Evolutionary conservation across 179 eudicot species (phyloP), one percentile per base, ranked within the genome.

Genomic region (Camellia oleifera): DNA sequence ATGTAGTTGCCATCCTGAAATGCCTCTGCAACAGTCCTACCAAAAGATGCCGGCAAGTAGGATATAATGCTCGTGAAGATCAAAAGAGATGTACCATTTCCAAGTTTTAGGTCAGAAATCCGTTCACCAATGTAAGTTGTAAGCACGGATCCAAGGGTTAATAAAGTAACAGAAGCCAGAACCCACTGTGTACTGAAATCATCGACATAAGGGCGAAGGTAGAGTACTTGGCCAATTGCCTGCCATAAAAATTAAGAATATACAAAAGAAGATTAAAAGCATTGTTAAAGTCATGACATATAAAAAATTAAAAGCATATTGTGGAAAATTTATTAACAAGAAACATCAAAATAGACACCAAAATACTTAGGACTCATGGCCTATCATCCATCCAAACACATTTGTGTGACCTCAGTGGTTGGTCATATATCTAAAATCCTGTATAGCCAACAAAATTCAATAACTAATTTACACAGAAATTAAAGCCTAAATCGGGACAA

Each of bases 51-150:
- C 7, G 99, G 99, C 86, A 97, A 81, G 80, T 97, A 94, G 53
- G 99, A 97, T 88, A 97, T 90, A 81, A 97, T 97, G 87, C 93
- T 97, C 77, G 99, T 97, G 90, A 97, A 97, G 84, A 97, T 97
- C 78, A 97, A 83, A 62, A 97, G 92, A 57, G 99, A 97, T 64
- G 99, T 97, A 32, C 99, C 99, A 68, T 97, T 97, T 89, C 99
- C 99, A 53, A 97, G 98, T 85, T 97, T 97, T 57, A 97, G 87
- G 86, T 97, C 98, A 75, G 99, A 80, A 71, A 94, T 94, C 68
- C 92, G 89, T 88, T 97, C 99, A 69, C 99, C 95, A 77, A 97
- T 89, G 84, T 92, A 97, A 4, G 95, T 97, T 73, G 99, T 97
- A 69, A 91, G 87, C 64, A 85, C 95, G 17, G 99, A 90, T 45